Evolutionary conservation across 2,329 filamentous ascomycete genomes (phyloP).

Genomic region (Stachybotrys chlorohalonatus): DNA sequence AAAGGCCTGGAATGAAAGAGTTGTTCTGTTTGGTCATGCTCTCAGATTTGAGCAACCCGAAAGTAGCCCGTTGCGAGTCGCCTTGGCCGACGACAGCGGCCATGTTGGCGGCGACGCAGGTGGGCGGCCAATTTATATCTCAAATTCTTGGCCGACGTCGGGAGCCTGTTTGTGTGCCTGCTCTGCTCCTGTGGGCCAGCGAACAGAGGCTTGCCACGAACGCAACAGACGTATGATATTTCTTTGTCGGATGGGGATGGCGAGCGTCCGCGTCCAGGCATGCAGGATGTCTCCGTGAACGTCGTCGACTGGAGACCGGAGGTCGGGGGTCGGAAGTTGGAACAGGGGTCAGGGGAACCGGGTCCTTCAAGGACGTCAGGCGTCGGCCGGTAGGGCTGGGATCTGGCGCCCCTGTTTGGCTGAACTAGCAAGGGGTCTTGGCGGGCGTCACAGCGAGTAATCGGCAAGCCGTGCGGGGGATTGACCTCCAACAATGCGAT

Average conservation of each 20-base stretch:
- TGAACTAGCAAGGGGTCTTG: not conserved
- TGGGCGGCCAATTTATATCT: not conserved
- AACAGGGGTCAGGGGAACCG: not conserved
- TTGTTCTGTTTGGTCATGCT: not conserved
- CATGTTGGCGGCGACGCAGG: not conserved
- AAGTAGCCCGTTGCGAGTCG: not conserved
- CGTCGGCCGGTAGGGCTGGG: not conserved
- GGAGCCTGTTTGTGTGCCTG: not conserved
- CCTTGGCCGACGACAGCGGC: not conserved
- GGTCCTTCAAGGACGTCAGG: not conserved
- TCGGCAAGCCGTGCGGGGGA: not conserved
- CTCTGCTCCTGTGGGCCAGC: not conserved
- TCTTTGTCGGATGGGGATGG: not conserved
- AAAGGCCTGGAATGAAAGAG: not conserved
- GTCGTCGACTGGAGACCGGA: not conserved
- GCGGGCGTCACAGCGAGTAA: not conserved
- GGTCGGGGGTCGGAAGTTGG: not conserved
- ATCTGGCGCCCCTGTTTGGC: not conserved
- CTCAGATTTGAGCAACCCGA: not conserved
- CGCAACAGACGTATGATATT: not conserved
- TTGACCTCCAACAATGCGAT: too few species aligned
- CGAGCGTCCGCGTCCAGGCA: not conserved
- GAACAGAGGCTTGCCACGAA: not conserved
- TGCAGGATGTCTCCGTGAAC: not conserved
- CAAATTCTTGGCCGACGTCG: not conserved